Conservation (phyloP, 1,284 basidiomycete genomes). For the Takashimella tepidaria region DNA sequence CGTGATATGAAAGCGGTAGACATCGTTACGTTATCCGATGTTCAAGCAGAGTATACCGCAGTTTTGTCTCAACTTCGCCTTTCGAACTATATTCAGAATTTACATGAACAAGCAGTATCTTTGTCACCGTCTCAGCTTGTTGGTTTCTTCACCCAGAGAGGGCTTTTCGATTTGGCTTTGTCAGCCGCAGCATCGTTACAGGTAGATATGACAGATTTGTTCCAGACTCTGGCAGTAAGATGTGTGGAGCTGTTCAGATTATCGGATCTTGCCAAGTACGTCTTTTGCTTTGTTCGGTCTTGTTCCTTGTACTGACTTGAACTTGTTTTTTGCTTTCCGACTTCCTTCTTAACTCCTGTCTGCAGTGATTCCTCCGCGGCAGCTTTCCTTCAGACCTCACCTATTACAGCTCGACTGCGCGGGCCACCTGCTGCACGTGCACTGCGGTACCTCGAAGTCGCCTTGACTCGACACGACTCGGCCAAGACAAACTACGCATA, state of each 20-base stretch:
- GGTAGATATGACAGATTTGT: constrained; percentile 82
- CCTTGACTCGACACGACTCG: constrained; percentile 72
- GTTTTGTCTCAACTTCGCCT: constrained; percentile 75
- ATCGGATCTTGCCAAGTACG: constrained; percentile 13
- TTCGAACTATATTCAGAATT: constrained; percentile 57
- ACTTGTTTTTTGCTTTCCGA: neutral
- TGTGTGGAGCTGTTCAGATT: constrained; percentile 69
- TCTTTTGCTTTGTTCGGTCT: constrained; percentile 4
- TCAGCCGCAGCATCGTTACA: constrained; percentile 66
- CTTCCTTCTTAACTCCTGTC: constrained; percentile 15
- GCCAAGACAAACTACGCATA: constrained; percentile 67
- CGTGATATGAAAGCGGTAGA: constrained; percentile 60
- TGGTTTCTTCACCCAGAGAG: constrained; percentile 70
- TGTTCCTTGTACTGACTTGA: constrained; percentile 36
- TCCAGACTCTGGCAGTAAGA: constrained; percentile 68
- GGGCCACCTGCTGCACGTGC: constrained; percentile 74
- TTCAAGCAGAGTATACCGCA: constrained; percentile 77
- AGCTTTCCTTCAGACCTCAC: constrained; percentile 76
- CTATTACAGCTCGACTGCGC: constrained; percentile 68
- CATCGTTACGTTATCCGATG: constrained; percentile 72
- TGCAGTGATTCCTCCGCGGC: constrained; percentile 60
- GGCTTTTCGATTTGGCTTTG: constrained; percentile 75
- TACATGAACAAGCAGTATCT: constrained; percentile 55
- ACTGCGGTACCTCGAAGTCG: constrained; percentile 79
- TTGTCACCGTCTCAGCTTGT: constrained; percentile 69